phyloP scores from a whole-genome alignment of 352 stramenopile species.

The Globisporangium solare region DNA sequence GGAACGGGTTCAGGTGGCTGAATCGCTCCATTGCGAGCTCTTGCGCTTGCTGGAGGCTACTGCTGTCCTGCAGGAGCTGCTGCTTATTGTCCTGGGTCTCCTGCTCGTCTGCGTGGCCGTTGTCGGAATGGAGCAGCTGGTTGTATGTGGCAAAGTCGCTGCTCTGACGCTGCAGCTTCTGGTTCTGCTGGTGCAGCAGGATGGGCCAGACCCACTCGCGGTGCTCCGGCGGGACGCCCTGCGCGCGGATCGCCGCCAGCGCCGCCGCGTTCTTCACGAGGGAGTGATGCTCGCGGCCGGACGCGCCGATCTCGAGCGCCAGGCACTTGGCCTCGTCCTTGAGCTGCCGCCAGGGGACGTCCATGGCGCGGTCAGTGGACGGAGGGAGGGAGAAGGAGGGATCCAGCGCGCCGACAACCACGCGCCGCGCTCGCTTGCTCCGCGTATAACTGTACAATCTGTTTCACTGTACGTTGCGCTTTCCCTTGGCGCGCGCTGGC shows the following conservation, averaged over 20 bases:
- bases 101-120: slow-evolving; percentile 13
- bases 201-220: slow-evolving; percentile 80
- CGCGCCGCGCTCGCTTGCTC: too few relatives aligned
- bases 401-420: too few relatives aligned
- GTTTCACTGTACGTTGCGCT: too few relatives aligned
- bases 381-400: too few relatives aligned
- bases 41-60: slow-evolving; percentile 57
- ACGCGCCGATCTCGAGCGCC: slow-evolving; percentile 46
- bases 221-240: slow-evolving; percentile 59
- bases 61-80: slow-evolving; percentile 19
- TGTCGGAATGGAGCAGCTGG: slow-evolving; percentile 35
- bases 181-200: slow-evolving; percentile 58
- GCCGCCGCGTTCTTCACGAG: slow-evolving; percentile 36
- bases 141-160: slow-evolving; percentile 42
- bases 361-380: slow-evolving; percentile 14
- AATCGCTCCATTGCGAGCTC: slow-evolving; percentile 79
- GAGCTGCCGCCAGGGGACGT: slow-evolving; percentile 57
- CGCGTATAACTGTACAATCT: too few relatives aligned
- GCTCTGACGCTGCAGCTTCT: slow-evolving; percentile 53
- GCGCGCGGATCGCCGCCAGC: slow-evolving; percentile 45
- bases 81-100: slow-evolving; percentile 24
- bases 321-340: slow-evolving; percentile 52
- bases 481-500: too few relatives aligned
- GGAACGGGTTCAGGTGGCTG: slow-evolving; percentile 72
- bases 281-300: slow-evolving; percentile 68